Conservation (phyloP, 169 alveolate species). For the Eimeria sp. region DNA sequence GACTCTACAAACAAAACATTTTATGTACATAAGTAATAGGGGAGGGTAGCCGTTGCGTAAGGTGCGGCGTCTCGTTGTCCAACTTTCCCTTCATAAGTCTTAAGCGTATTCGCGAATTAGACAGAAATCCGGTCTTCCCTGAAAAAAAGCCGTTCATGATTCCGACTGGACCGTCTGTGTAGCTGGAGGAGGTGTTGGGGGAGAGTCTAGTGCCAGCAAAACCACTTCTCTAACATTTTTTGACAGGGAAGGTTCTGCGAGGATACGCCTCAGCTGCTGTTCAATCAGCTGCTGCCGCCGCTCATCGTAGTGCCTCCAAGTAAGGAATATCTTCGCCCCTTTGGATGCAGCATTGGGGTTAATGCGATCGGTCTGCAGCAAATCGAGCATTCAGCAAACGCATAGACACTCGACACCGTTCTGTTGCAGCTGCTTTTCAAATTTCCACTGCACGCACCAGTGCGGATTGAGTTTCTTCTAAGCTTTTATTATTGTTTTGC, state of each 20-base stretch:
- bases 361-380: conserved; percentile 60
- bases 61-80: background rate
- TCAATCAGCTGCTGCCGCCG: conserved; percentile 52
- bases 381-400: background rate
- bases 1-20: background rate
- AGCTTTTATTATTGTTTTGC: background rate
- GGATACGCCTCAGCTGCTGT: conserved; percentile 70
- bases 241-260: conserved; percentile 24
- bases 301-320: conserved; percentile 57
- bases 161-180: background rate
- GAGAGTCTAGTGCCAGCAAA: conserved; percentile 28
- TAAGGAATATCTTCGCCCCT: conserved; percentile 38
- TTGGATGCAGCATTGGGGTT: conserved; percentile 76
- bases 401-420: background rate
- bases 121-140: background rate
- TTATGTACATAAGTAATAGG: background rate
- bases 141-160: background rate
- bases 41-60: background rate
- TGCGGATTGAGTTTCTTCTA: no score
- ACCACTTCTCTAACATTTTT: conserved; percentile 54
- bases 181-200: background rate
- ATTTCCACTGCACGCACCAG: no score
- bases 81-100: background rate
- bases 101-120: background rate
- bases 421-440: background rate